Conservation (phyloP, 2,329 filamentous ascomycete species). For the Lecanicillium sp. region DNA sequence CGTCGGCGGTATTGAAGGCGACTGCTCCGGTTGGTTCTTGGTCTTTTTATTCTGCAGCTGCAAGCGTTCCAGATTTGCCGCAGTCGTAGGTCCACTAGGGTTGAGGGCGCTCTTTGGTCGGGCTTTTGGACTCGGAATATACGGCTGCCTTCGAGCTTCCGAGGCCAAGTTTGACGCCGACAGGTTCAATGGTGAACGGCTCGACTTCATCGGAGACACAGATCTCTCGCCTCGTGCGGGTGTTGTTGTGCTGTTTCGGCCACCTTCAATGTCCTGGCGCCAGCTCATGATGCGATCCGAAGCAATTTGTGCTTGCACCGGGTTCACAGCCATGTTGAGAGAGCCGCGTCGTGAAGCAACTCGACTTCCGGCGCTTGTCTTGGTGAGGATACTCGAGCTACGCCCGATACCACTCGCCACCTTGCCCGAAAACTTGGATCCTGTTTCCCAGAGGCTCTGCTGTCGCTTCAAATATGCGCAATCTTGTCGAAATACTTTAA, state of each 20-base stretch:
- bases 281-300: constrained; percentile 81
- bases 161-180: constrained; percentile 32
- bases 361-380: constrained; percentile 40
- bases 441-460: constrained; percentile 69
- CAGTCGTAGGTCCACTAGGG: neutral
- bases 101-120: constrained; percentile 7
- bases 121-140: constrained; percentile 22
- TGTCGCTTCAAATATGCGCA: constrained; percentile 76
- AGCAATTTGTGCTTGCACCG: constrained; percentile 21
- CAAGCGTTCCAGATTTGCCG: constrained; percentile 8
- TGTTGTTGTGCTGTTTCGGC: constrained; percentile 29
- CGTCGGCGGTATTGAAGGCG: constrained; percentile 34
- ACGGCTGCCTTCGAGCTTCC: constrained; percentile 37
- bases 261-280: constrained; percentile 58
- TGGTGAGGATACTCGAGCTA: constrained; percentile 47
- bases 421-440: constrained; percentile 66
- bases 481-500: constrained; percentile 94
- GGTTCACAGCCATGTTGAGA: constrained; percentile 28
- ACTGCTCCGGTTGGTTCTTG: constrained; percentile 18
- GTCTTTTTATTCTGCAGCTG: constrained; percentile 11
- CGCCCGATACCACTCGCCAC: constrained; percentile 51
- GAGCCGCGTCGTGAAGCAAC: constrained; percentile 46
- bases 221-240: constrained; percentile 44
- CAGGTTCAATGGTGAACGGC: constrained; percentile 25
- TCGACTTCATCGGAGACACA: constrained; percentile 42